These are phyloP conservation scores for Kodamaea kakaduensis DNA, from an alignment of 805 yeast genomes.

Conservation along the genomic window DNA sequence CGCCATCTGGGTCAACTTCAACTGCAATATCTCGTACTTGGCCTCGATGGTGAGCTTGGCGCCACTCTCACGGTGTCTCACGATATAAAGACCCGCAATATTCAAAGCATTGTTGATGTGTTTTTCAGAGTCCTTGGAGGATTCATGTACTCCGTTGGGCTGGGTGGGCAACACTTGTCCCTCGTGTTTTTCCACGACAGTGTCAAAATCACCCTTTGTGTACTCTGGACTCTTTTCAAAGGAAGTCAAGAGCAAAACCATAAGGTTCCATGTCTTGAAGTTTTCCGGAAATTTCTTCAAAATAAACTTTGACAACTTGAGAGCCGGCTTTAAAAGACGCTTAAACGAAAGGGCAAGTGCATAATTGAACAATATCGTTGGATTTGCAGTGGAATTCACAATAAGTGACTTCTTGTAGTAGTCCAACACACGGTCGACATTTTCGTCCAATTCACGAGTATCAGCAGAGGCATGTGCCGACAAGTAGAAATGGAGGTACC, in stretches of 20 bases:
- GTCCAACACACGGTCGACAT: conserved; percentile 17
- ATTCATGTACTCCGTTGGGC: conserved; percentile 3
- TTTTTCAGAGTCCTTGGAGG: conserved; percentile 46
- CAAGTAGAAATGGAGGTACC: conserved; percentile 27
- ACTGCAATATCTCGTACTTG: conserved; percentile 54
- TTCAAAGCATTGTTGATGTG: conserved; percentile 51
- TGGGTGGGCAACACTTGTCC: conserved; percentile 5
- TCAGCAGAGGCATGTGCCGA: conserved; percentile 25
- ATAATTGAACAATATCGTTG: conserved; percentile 38
- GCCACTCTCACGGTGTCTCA: conserved; percentile 24
- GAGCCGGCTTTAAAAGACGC: conserved; percentile 40
- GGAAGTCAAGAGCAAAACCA: conserved; percentile 60
- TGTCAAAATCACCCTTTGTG: conserved; percentile 3
- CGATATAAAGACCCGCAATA: conserved; percentile 34
- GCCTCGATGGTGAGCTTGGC: conserved; percentile 23
- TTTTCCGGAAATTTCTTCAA: conserved; percentile 51
- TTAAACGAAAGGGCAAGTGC: conserved; percentile 46
- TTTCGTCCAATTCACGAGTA: conserved; percentile 14
- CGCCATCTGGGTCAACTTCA: conserved; percentile 72
- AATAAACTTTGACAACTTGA: conserved; percentile 45
- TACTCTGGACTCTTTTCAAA: conserved; percentile 44
- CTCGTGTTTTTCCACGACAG: conserved; percentile 3
- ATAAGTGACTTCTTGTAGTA: conserved; percentile 35
- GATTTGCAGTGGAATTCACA: conserved; percentile 33
- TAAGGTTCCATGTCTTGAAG: conserved; percentile 62